Percentiles rank a stretch among this genome's conserved stretches.
Conservation (phyloP, 768 basidiomycete genomes). For the Suillus sp. region DNA sequence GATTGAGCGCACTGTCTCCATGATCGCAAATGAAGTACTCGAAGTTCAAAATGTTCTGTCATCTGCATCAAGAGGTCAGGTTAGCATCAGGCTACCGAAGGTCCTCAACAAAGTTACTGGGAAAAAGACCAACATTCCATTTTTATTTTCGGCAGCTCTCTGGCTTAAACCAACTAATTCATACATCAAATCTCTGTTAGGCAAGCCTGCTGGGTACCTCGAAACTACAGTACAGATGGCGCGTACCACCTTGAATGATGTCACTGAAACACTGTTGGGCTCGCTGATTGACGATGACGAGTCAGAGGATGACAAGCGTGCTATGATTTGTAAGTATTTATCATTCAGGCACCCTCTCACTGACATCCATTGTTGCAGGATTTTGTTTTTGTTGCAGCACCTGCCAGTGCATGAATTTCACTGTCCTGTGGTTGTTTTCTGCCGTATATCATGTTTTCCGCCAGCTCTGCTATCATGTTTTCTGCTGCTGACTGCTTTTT, state of each 20-base stretch:
- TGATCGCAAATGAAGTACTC: not conserved
- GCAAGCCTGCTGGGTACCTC: not conserved
- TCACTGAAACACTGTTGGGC: not conserved
- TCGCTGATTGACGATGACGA: not conserved
- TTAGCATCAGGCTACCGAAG: slow-evolving; percentile 1
- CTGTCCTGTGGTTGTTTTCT: no score
- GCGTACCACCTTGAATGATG: not conserved
- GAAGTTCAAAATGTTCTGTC: not conserved
- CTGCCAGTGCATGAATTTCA: no score
- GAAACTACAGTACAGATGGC: not conserved
- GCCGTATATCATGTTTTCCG: no score
- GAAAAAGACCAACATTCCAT: slow-evolving; percentile 2
- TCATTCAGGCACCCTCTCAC: not conserved
- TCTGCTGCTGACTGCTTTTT: no score
- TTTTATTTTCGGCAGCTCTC: not conserved
- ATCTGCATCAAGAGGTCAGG: not conserved
- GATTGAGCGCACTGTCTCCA: not conserved
- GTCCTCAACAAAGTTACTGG: slow-evolving; percentile 4
- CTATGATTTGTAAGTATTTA: not conserved
- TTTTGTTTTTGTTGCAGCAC: no score
- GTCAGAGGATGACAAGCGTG: not conserved
- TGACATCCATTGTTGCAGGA: not conserved
- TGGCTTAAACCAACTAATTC: not conserved
- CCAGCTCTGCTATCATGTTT: no score
- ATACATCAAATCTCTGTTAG: not conserved